phyloP scores from a whole-genome alignment of 2,329 filamentous ascomycete genomes.

The Botrytis galanthina region DNA sequence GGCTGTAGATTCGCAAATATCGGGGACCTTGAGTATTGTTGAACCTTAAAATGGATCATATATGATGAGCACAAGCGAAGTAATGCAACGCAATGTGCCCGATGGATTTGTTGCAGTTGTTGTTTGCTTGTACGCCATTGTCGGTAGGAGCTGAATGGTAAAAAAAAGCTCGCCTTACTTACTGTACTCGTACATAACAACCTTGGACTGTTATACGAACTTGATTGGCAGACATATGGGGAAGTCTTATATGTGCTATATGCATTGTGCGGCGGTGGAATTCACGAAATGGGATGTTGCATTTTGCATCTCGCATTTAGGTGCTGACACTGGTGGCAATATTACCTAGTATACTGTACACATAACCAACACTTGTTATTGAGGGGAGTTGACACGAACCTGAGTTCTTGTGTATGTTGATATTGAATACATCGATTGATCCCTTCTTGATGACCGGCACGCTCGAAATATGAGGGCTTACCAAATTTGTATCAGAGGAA shows the following conservation, averaged over 20 bases:
- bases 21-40: neutral
- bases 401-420: neutral
- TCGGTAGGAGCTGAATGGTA: neutral
- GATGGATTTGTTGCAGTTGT: neutral
- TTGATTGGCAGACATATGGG: neutral
- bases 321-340: neutral
- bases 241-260: neutral
- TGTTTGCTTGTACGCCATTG: constrained; percentile 7
- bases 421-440: neutral
- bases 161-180: neutral
- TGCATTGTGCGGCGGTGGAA: neutral
- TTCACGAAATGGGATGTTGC: constrained; percentile 6
- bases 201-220: neutral
- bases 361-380: neutral
- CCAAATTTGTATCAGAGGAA: neutral
- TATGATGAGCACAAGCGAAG: neutral
- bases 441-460: neutral
- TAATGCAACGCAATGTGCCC: neutral
- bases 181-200: neutral
- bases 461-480: neutral
- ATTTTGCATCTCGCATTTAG: neutral
- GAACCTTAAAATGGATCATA: neutral
- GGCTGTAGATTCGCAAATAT: neutral
- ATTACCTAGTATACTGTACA: too few relatives aligned
- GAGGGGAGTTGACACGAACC: neutral